Base-by-base conservation (phyloP, 2,329 filamentous ascomycete species). In the Arthrobotrys megalospora region DNA sequence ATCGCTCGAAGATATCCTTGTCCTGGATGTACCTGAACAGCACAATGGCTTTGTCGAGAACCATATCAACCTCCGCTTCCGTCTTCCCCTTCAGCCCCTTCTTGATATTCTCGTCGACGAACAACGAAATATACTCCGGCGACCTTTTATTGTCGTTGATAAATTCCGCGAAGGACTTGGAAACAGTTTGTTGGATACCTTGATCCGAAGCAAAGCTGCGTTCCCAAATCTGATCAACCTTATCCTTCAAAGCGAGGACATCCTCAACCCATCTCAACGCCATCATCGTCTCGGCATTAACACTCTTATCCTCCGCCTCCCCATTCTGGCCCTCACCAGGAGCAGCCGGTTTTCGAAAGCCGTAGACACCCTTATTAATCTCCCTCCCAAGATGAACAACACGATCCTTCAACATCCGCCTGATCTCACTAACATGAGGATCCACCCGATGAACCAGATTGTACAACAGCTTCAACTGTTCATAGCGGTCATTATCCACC, bases 241-340 rank as follows among this genome's bases (percentile, higher is more conserved):
- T 96, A 81, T 92, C 91, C 84, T 98, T 97, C 32, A 99, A 86
- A 16, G 85, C 85, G 58, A 99, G 86, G 1, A 98, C 92, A 81
- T 97, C 94, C 81, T 97, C 93, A 1, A 98, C 95, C 96, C 96
- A 99, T 82, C 92, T 93, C 81, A 98, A 92, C 0, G 96, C 96
- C 1, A 94, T 92, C 0, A 90, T 89, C 0, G 96, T 98, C 82
- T 85, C 85, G 21, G 85, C 86, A 24, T 85, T 86, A 36, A 88
- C 88, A 19, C 87, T 84, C 71, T 86, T 86, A 6, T 87, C 87
- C 1, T 84, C 87, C 6, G 88, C 87, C 70, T 84, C 83, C 47
- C 84, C 81, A 7, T 52, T 66, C 45, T 65, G 72, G 8, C 32
- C 67, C 10, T 64, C 70, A 7, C 24, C 45, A 41, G 87, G 86